Base-by-base conservation (phyloP, 768 basidiomycete genomes). In the Amanita polypyramis region DNA sequence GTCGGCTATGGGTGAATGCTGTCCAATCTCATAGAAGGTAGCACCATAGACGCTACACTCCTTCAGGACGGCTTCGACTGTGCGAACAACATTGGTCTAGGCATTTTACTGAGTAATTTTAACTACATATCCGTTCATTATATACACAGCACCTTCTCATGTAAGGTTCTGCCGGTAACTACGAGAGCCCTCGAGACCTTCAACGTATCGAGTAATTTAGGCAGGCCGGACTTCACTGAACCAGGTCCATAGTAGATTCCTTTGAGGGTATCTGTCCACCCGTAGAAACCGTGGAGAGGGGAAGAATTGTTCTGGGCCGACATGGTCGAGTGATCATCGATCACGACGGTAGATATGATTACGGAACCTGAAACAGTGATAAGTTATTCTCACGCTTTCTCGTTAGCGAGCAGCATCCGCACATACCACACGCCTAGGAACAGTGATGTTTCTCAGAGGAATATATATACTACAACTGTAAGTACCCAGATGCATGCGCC, bases 191-290 rank as follows among this genome's bases (percentile, higher is more conserved):
- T 85, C 58, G 70, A 77, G 23, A 69, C 76, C 19, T 72, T 74
- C 30, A 88, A 56, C 7, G 59, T 61, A 19, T 70, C 54, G 50
- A 86, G 65, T 11, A 88, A 62, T 56, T 74, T 75, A 5, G 83
- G 83, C 33, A 89, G 70, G 9, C 81, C 80, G 0, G 75, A 79
- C 43, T 60, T 66, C 32, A 79, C 60, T 30, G 72, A 79, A 23
- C 84, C 83, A 37, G 85, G 82, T 2, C 87, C 87, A 58, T 85
- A 89, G 57, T 78, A 74, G 14, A 89, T 65, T 15, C 73, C 75
- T 51, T 80, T 80, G 51, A 89, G 68, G 1, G 80, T 78, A 54
- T 82, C 77, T 0, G 77, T 77, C 69, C 76, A 85, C 19, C 72
- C 67, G 58, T 88, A 90, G 17, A 65, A 79, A 7, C 25, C 25